These are phyloP conservation scores for Sporothrix luriei DNA, from an alignment of 2,329 filamentous ascomycete genomes.

Conservation along the genomic window DNA sequence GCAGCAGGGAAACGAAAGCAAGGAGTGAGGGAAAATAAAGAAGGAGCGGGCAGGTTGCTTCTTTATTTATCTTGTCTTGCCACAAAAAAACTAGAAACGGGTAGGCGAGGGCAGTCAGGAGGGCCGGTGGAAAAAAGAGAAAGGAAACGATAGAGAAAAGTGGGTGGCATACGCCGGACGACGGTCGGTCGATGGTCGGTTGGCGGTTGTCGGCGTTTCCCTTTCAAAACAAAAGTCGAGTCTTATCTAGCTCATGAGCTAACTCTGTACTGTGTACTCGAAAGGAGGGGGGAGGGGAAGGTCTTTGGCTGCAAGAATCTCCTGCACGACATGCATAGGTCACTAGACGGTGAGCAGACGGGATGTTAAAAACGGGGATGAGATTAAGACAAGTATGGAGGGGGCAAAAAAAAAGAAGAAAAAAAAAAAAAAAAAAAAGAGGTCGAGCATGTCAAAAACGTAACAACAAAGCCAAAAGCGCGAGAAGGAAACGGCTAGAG, in stretches of 20 bases:
- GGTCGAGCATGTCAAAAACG: background rate
- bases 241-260: slow-evolving; percentile 17
- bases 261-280: background rate
- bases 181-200: background rate
- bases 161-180: background rate
- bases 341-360: background rate
- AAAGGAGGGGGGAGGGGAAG: background rate
- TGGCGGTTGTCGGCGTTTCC: slow-evolving; percentile 6
- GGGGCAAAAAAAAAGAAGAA: background rate
- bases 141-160: background rate
- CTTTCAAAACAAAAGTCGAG: background rate
- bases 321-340: slow-evolving; percentile 14
- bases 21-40: background rate
- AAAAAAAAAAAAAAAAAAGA: background rate
- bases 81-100: background rate
- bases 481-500: background rate
- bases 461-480: background rate
- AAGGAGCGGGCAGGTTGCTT: slow-evolving; percentile 13
- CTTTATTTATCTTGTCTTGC: slow-evolving; percentile 10
- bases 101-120: slow-evolving; percentile 10
- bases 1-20: background rate
- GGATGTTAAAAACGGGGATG: background rate
- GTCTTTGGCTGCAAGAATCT: slow-evolving; percentile 1
- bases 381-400: background rate
- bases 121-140: background rate